phyloP scores from a whole-genome alignment of 768 basidiomycete genomes.

The Boletus pseudo-olivaceus region DNA sequence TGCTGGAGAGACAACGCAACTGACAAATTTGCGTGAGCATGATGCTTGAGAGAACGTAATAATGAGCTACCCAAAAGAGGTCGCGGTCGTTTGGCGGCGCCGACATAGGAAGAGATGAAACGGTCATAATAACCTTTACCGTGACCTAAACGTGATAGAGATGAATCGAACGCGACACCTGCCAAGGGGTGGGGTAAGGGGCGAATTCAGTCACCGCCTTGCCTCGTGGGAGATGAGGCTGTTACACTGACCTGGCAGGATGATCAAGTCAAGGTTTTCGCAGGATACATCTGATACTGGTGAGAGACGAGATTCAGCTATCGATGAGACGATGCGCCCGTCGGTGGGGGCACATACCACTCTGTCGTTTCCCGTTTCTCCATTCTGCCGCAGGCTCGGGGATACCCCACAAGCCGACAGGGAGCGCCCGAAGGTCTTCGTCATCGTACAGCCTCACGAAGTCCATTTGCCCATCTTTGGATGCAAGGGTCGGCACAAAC shows the following conservation, averaged over 20 bases:
- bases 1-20: conserved; percentile 66
- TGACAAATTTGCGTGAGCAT: conserved; percentile 27
- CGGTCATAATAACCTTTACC: conserved; percentile 84
- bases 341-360: conserved; percentile 41
- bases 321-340: not conserved
- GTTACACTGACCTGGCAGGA: conserved; percentile 56
- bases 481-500: conserved; percentile 65
- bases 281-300: conserved; percentile 32
- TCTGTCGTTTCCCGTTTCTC: conserved; percentile 42
- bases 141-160: conserved; percentile 68
- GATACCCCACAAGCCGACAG: conserved; percentile 70
- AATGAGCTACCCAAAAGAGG: conserved; percentile 56
- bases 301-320: conserved; percentile 5
- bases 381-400: conserved; percentile 55
- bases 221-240: conserved; percentile 9
- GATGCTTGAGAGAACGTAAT: conserved; percentile 7
- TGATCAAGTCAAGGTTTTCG: conserved; percentile 55
- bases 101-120: conserved; percentile 57
- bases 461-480: conserved; percentile 52
- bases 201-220: conserved; percentile 2
- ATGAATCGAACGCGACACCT: conserved; percentile 76
- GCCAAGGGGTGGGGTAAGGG: conserved; percentile 9
- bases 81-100: conserved; percentile 36
- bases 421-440: conserved; percentile 56
- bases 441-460: conserved; percentile 58